Percentiles rank a stretch among this genome's conserved stretches.
These are phyloP conservation scores for Simmondsia chinensis DNA, from an alignment of 148 eudicot species.

Conservation along the genomic window DNA sequence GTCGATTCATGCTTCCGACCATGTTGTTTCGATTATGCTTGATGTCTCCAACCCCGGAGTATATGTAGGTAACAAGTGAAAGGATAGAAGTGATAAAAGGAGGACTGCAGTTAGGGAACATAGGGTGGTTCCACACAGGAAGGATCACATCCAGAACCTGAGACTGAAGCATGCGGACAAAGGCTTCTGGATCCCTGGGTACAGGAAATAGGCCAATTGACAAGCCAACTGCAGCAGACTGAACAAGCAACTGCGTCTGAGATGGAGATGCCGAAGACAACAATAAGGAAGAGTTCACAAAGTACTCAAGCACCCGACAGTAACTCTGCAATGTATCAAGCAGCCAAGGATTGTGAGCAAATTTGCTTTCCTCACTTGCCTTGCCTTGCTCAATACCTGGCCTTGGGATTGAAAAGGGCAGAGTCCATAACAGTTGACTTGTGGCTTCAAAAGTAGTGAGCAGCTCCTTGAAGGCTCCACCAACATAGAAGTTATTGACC, in stretches of 20 bases:
- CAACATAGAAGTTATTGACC: slow-evolving; percentile 84
- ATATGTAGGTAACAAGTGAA: slow-evolving; percentile 65
- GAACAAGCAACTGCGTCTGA: slow-evolving; percentile 88
- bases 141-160: slow-evolving; percentile 94
- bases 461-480: slow-evolving; percentile 89
- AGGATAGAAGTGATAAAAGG: slow-evolving; percentile 60
- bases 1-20: slow-evolving; percentile 52
- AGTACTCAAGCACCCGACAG: slow-evolving; percentile 79
- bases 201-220: slow-evolving; percentile 97
- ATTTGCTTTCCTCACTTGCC: slow-evolving; percentile 38
- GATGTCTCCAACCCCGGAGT: slow-evolving; percentile 83
- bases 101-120: slow-evolving; percentile 72
- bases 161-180: slow-evolving; percentile 87
- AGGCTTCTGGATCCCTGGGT: slow-evolving; percentile 87
- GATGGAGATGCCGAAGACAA: slow-evolving; percentile 66
- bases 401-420: slow-evolving; percentile 38
- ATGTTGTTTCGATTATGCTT: slow-evolving; percentile 51
- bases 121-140: slow-evolving; percentile 89
- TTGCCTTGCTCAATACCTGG: slow-evolving; percentile 37
- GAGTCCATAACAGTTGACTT: slow-evolving; percentile 82
- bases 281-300: slow-evolving; percentile 77
- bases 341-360: slow-evolving; percentile 67
- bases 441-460: slow-evolving; percentile 97
- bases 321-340: slow-evolving; percentile 76
- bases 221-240: slow-evolving; percentile 89